phyloP scores from a whole-genome alignment of 2,329 filamentous ascomycete genomes.

The Verticillium tricorpus region DNA sequence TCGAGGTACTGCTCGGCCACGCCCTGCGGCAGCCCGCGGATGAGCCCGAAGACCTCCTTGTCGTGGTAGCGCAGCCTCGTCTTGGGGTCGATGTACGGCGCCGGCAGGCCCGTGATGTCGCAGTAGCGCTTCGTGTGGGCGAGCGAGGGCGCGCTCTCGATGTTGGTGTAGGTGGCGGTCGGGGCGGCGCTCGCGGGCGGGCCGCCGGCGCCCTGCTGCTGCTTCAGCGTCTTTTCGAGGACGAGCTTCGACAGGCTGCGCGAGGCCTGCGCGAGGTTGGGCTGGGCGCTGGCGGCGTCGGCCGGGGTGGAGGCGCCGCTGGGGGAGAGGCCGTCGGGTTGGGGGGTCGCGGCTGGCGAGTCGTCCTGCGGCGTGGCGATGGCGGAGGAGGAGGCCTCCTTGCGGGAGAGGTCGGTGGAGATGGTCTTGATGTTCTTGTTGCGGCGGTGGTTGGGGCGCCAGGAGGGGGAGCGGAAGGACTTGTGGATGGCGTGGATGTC shows the following conservation, averaged over 20 bases:
- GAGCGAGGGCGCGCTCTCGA: slow-evolving; percentile 88
- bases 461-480: slow-evolving; percentile 83
- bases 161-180: slow-evolving; percentile 87
- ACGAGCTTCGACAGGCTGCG: slow-evolving; percentile 84
- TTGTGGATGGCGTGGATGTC: slow-evolving; percentile 85
- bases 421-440: slow-evolving; percentile 99
- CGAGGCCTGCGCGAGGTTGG: slow-evolving; percentile 85
- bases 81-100: slow-evolving; percentile 92
- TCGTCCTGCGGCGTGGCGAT: slow-evolving; percentile 70
- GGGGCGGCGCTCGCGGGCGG: slow-evolving; percentile 71
- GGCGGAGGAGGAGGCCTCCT: slow-evolving; percentile 70
- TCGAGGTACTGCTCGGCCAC: slow-evolving; percentile 86
- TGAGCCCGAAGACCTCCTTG: slow-evolving; percentile 81
- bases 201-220: slow-evolving; percentile 39
- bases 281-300: slow-evolving; percentile 29
- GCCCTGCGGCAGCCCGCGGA: slow-evolving; percentile 75
- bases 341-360: slow-evolving; percentile 67
- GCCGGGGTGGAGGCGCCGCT: slow-evolving; percentile 56
- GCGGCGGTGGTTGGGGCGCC: slow-evolving; percentile 89
- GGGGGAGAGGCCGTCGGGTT: slow-evolving; percentile 45
- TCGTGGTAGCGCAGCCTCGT: slow-evolving; percentile 90
- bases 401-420: slow-evolving; percentile 79
- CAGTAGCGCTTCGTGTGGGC: slow-evolving; percentile 86
- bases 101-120: slow-evolving; percentile 90
- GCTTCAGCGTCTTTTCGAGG: slow-evolving; percentile 70